Conservation (phyloP, 2,329 filamentous ascomycete species). For the Clarireedia homoeocarpa region DNA sequence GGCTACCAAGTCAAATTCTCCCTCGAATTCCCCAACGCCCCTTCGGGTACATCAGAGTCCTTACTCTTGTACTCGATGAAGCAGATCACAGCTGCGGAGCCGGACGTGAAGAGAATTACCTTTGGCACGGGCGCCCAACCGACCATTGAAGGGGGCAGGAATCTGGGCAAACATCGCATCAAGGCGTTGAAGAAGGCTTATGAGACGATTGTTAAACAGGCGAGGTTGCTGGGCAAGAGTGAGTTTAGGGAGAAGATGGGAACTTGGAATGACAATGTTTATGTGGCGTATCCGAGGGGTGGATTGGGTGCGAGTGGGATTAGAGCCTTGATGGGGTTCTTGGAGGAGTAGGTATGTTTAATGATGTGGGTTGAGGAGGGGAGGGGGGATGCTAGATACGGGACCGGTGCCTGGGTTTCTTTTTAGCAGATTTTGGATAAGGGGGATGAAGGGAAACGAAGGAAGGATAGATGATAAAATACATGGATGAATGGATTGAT, state of each 20-base stretch:
- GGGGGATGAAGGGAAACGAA: too few relatives aligned
- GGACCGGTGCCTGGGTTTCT: too few relatives aligned
- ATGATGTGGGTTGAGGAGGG: too few relatives aligned
- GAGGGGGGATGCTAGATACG: too few relatives aligned
- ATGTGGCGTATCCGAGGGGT: constrained; percentile 82
- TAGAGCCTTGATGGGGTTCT: constrained; percentile 82
- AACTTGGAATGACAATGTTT: constrained; percentile 73
- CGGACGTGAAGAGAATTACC: constrained; percentile 61
- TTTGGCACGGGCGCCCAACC: constrained; percentile 78
- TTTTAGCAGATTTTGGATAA: too few relatives aligned
- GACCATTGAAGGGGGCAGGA: constrained; percentile 69
- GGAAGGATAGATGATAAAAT: constrained; percentile 34
- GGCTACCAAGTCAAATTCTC: constrained; percentile 95
- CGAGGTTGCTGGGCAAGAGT: constrained; percentile 74
- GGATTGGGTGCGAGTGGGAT: constrained; percentile 76
- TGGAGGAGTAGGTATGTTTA: constrained; percentile 45
- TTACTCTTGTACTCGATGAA: constrained; percentile 65
- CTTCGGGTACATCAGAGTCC: constrained; percentile 81
- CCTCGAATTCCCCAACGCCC: constrained; percentile 82
- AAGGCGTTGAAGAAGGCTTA: constrained; percentile 80
- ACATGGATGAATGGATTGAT: background rate
- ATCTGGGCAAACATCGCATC: constrained; percentile 71
- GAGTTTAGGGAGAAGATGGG: constrained; percentile 91
- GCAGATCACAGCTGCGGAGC: constrained; percentile 41
- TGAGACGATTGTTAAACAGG: constrained; percentile 70